Evolutionary conservation across 2,329 filamentous ascomycete genomes (phyloP).

Genomic region (Hymenoscyphus occultus): DNA sequence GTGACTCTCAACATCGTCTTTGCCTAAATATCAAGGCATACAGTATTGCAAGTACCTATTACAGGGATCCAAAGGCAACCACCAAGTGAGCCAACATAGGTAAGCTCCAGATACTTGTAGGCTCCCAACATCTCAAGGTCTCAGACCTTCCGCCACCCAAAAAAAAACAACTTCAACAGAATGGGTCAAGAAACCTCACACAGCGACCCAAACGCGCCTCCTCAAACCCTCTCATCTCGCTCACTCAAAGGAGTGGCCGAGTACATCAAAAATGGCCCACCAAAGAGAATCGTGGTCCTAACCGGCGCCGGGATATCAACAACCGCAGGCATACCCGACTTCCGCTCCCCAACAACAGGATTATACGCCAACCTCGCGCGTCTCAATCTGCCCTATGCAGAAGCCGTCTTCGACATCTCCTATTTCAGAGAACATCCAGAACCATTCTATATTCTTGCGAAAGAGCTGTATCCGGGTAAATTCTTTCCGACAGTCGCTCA

Average conservation of each 20-base stretch:
- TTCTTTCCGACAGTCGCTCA: slow-evolving; percentile 89
- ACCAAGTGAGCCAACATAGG: too few species aligned
- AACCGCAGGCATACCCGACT: slow-evolving; percentile 79
- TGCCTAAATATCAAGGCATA: too few species aligned
- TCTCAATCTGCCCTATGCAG: slow-evolving; percentile 81
- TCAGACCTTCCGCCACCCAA: too few species aligned
- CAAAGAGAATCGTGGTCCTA: slow-evolving; percentile 76
- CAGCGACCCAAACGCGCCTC: slow-evolving; percentile 58
- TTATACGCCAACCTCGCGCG: slow-evolving; percentile 89
- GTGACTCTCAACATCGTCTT: too few species aligned
- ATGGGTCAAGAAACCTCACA: slow-evolving; percentile 88
- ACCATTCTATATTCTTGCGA: slow-evolving; percentile 89
- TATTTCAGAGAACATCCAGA: slow-evolving; percentile 83
- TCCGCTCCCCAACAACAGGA: slow-evolving; percentile 87
- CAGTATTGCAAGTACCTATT: too few species aligned
- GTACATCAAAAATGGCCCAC: slow-evolving; percentile 69
- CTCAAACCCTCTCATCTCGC: slow-evolving; percentile 64
- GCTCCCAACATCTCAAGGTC: too few species aligned
- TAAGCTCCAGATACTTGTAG: too few species aligned
- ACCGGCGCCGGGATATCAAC: slow-evolving; percentile 88
- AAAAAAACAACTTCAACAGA: slow-evolving; percentile 36
- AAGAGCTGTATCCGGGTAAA: slow-evolving; percentile 87
- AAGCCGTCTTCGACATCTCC: slow-evolving; percentile 89
- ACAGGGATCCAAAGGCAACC: too few species aligned
- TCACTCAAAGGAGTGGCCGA: slow-evolving; percentile 74